Base-by-base conservation (phyloP, 2,329 filamentous ascomycete species). In the Myriangium duriaei region DNA sequence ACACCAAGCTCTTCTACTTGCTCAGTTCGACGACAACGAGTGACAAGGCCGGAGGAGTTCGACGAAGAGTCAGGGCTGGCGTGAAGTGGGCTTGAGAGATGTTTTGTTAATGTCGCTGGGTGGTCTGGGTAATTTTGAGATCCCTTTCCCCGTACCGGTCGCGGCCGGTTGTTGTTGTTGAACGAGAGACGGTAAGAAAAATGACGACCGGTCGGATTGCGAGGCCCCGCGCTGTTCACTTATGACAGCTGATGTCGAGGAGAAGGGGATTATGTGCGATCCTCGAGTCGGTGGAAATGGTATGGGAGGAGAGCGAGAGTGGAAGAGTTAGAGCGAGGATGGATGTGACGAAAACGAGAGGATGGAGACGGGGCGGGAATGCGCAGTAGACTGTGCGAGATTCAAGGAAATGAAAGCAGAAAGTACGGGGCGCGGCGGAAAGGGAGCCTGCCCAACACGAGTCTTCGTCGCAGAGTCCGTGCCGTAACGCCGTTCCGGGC, bases 111-210 rank as follows among this genome's bases (percentile, higher is more conserved):
- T n/a, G n/a, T n/a, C n/a, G n/a, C n/a, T n/a, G n/a, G n/a, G n/a
- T 37, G 26, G 30, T 15, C 35, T 31, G 34, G 30, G 21, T n/a
- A 14, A 36, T 10, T 21, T 28, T 37, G 35, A 30, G 17, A 34
- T 34, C 35, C 35, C 28, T 37, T 34, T 37, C 32, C 26, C 21
- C 15, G 29, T 9, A 37, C 30, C 35, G 35, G 30, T 18, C 35
- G 35, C 32, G 26, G 35, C 35, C 30, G 32, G 16, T 26, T 36
- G 29, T 21, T 39, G 33, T 30, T 37, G 21, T 36, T 34, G 34
- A 41, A 32, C 39, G 39, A 41, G 32, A 36, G 39, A 41, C 39
- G 33, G 39, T 30, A 37, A 32, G 14, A 9, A 21, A 21, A 39
- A 28, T 30, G 30, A 15, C 15, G 9, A 9, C 10, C 29, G 36